Evolutionary conservation across 306 rosid genomes (phyloP), one percentile per base, ranked within the genome.

Genomic region (Sophora flavescens): DNA sequence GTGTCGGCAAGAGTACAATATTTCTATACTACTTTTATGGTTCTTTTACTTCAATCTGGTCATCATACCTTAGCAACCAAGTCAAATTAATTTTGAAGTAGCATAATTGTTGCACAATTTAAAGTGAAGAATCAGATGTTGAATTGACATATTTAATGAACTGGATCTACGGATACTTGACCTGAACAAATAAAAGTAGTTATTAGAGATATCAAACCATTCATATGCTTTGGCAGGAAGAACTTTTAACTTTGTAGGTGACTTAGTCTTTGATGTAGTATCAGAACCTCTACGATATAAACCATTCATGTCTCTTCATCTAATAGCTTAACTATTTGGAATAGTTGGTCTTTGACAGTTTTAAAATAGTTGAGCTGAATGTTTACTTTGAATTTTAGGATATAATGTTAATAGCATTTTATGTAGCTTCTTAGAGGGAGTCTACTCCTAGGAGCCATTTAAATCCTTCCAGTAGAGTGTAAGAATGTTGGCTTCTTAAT

Each of bases 31-130:
- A 15, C 58, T 18, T 57, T 2, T 66, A 32, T 17, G 35, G 41
- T 71, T 17, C 26, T 26, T 11, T 51, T 50, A 51, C 38, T 68
- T 63, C 17, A 30, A 45, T 71, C 60, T 39, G 39, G 9, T 38
- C 66, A 74, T 74, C 42, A 66, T 57, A 36, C 30, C 81, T 56
- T 61, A 52, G 38, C 60, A 66, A 53, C 33, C 35, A 42, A 60
- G 51, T 36, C 18, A 28, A 50, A 42, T 38, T 42, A 68, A 22
- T 44, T 73, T 52, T 62, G 54, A 66, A 13, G 30, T 52, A 9
- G 65, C 14, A 45, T 15, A 18, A 8, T 39, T 26, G 53, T 68
- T 53, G 54, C 28, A 10, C 17, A 36, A 35, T 33, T 15, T 45
- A 57, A 9, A 53, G 61, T 61, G 42, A 48, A 67, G 54, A 48